phyloP scores from a whole-genome alignment of 805 yeast genomes.

The Myxozyma lipomycoides region DNA sequence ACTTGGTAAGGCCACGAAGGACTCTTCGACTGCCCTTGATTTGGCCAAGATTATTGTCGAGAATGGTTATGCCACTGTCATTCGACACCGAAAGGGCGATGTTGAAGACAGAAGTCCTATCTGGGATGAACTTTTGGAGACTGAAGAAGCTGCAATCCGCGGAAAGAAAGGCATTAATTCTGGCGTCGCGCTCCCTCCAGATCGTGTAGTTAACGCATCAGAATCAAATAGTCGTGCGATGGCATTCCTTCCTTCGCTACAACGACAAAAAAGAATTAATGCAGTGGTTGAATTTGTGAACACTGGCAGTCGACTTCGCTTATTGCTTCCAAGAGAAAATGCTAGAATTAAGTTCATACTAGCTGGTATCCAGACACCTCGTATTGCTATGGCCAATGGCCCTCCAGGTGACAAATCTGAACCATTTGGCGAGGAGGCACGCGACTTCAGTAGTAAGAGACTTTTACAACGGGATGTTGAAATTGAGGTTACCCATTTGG shows the following conservation, averaged over 20 bases:
- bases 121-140: constrained; percentile 73
- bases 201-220: constrained; percentile 72
- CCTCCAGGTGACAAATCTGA: constrained; percentile 23
- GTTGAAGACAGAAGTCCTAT: constrained; percentile 60
- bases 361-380: constrained; percentile 61
- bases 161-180: constrained; percentile 59
- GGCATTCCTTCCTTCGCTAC: constrained; percentile 65
- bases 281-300: constrained; percentile 72
- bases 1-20: constrained; percentile 11
- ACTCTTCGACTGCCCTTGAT: constrained; percentile 50
- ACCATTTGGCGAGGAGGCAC: constrained; percentile 47
- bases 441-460: constrained; percentile 51
- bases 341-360: constrained; percentile 63
- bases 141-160: constrained; percentile 57
- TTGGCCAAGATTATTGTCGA: constrained; percentile 58
- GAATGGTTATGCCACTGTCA: constrained; percentile 71
- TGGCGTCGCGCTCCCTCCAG: constrained; percentile 54
- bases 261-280: constrained; percentile 57
- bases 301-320: constrained; percentile 62
- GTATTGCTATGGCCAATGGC: constrained; percentile 34
- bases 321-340: constrained; percentile 68
- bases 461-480: constrained; percentile 70
- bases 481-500: constrained; percentile 63
- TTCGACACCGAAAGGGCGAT: constrained; percentile 71
- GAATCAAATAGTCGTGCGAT: constrained; percentile 69